Base-by-base conservation (phyloP, 257 asterid genomes). In the Perilla frutescens region DNA sequence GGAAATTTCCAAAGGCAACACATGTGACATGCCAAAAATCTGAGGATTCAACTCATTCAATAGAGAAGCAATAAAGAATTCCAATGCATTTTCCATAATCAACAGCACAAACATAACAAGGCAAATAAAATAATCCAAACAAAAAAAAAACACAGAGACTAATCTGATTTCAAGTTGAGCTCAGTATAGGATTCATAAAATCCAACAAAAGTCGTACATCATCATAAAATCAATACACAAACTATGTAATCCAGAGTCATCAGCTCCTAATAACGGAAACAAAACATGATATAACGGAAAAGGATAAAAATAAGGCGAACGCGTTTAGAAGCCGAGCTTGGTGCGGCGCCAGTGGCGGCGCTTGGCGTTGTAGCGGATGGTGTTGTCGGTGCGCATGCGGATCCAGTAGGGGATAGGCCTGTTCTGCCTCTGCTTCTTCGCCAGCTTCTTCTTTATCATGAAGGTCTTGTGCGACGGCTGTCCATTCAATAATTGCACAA, bases 341-440 rank as follows among this genome's bases (percentile, higher is more conserved):
- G 97, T 91, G 51, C 96, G 96, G 87, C 97, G 96, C 97, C 97
- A 91, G 57, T 91, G 96, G 79, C 96, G 93, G 70, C 94, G 97
- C 90, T 89, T 89, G 74, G 96, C 94, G 70, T 91, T 91, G 94
- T 89, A 91, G 79, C 94, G 94, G 82, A 91, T 89, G 77, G 94
- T 91, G 82, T 91, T 91, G 72, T 86, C 96, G 37, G 97, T 89
- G 34, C 96, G 81, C 92, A 89, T 86, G 8, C 94, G 86, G 84
- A 89, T 89, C 92, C 95, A 91, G 79, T 91, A 82, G 1, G 97
- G 97, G 50, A 91, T 91, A 1, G 97, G 95, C 84, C 92, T 81
- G 80, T 89, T 91, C 85, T 91, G 97, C 85, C 96, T 84, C 88
- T 87, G 90, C 92, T 91, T 91, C 93, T 91, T 91, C 76, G 92